These are phyloP conservation scores for Pelagomonas calceolata DNA, from an alignment of 108 stramenopile genomes.

Conservation along the genomic window DNA sequence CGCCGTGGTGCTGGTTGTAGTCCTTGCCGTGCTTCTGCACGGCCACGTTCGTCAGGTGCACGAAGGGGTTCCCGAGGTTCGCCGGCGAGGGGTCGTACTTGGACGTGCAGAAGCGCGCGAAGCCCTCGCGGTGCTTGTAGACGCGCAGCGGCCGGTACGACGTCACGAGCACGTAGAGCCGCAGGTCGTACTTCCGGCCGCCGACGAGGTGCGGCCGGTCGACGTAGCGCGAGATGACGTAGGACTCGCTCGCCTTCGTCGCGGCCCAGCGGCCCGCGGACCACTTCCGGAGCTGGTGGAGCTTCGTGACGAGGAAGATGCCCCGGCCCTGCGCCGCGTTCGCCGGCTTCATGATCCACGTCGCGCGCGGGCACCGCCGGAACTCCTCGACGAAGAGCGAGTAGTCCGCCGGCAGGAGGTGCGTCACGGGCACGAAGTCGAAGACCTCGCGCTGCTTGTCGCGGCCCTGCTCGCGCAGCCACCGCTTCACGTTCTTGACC, in stretches of 20 bases:
- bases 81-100: conserved; percentile 39
- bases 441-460: conserved; percentile 2
- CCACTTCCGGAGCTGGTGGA: conserved; percentile 38
- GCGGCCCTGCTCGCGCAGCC: conserved; percentile 25
- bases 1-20: conserved; percentile 49
- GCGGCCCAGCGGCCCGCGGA: conserved; percentile 22
- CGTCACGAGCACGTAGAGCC: conserved; percentile 49
- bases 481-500: conserved; percentile 49
- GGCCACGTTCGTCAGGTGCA: conserved; percentile 56
- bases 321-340: conserved; percentile 40
- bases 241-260: conserved; percentile 30
- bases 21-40: conserved; percentile 55
- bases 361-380: conserved; percentile 27
- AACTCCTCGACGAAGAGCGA: conserved; percentile 45
- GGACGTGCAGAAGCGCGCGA: conserved; percentile 55
- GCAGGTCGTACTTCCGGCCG: conserved; percentile 70
- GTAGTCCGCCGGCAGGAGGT: conserved; percentile 47
- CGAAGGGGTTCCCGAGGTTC: conserved; percentile 43
- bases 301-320: conserved; percentile 46
- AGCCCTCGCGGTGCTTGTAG: conserved; percentile 43
- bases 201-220: conserved; percentile 62
- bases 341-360: conserved; percentile 54
- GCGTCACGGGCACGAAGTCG: conserved; percentile 47
- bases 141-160: conserved; percentile 38
- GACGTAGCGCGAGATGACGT: conserved; percentile 58